Evolutionary conservation across 2,329 filamentous ascomycete genomes (phyloP).

Genomic region (Pseudopithomyces maydicus): DNA sequence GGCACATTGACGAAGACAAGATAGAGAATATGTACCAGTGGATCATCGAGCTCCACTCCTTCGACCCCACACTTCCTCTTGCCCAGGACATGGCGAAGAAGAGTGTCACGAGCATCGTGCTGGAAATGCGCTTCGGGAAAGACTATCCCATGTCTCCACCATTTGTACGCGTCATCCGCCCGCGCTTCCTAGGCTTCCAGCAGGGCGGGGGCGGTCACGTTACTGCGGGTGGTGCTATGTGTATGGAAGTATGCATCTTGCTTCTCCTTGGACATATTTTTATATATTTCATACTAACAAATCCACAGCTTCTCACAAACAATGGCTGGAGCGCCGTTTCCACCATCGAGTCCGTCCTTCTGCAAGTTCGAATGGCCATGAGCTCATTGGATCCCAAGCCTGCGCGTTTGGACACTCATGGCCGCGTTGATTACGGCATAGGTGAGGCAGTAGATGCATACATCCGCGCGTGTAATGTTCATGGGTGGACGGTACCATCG

Average conservation of each 20-base stretch:
- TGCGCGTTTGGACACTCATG: slow-evolving; percentile 64
- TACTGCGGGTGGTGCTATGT: slow-evolving; percentile 81
- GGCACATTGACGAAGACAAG: slow-evolving; percentile 74
- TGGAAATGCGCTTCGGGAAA: slow-evolving; percentile 81
- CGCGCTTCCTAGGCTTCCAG: slow-evolving; percentile 74
- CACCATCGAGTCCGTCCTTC: slow-evolving; percentile 76
- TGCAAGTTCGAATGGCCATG: slow-evolving; percentile 81
- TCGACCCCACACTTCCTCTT: slow-evolving; percentile 71
- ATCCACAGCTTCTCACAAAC: slow-evolving; percentile 71
- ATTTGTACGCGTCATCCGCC: slow-evolving; percentile 81
- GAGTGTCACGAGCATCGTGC: slow-evolving; percentile 69
- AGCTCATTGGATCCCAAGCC: slow-evolving; percentile 70
- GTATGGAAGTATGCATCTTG: slow-evolving; percentile 61
- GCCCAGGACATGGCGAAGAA: slow-evolving; percentile 73
- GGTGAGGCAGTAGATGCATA: slow-evolving; percentile 77
- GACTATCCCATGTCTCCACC: slow-evolving; percentile 80
- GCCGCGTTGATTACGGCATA: slow-evolving; percentile 64
- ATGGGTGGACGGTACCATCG: slow-evolving; percentile 74
- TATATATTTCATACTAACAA: slow-evolving; percentile 5
- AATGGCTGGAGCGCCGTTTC: slow-evolving; percentile 78
- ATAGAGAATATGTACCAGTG: slow-evolving; percentile 84
- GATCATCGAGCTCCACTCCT: slow-evolving; percentile 88
- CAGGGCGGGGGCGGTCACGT: slow-evolving; percentile 84
- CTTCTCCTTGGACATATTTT: background rate
- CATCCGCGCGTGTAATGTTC: slow-evolving; percentile 66